Conservation (phyloP, 2,329 filamentous ascomycete genomes). For the Pseudogymnoascus sp. region DNA sequence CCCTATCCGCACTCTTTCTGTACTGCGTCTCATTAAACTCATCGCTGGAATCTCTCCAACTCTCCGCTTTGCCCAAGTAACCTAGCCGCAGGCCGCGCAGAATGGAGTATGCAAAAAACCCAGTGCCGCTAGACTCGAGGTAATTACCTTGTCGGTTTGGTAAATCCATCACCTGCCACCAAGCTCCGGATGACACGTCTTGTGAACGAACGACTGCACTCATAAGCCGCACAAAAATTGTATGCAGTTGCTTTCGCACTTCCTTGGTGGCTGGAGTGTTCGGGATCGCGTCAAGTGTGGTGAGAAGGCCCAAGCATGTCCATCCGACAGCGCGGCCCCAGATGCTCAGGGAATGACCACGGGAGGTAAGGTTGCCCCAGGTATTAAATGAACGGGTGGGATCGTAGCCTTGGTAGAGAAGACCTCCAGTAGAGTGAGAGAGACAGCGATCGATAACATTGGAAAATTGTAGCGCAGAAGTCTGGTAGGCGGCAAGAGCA, state of each 20-base stretch:
- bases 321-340: slow-evolving; percentile 12
- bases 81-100: slow-evolving; percentile 32
- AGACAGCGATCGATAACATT: not conserved
- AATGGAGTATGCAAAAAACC: slow-evolving; percentile 34
- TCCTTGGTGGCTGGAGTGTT: not conserved
- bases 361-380: slow-evolving; percentile 7
- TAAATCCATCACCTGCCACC: slow-evolving; percentile 29
- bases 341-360: not conserved
- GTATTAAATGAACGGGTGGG: not conserved
- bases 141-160: slow-evolving; percentile 28
- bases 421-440: not conserved
- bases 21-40: not conserved
- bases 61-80: slow-evolving; percentile 21
- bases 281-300: slow-evolving; percentile 1
- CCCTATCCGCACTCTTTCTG: slow-evolving; percentile 14
- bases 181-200: slow-evolving; percentile 29
- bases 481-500: not conserved
- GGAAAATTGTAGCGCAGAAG: not conserved
- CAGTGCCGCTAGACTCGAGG: slow-evolving; percentile 32
- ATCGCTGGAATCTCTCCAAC: slow-evolving; percentile 10
- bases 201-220: not conserved
- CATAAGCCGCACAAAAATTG: not conserved
- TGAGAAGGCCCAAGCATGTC: slow-evolving; percentile 1
- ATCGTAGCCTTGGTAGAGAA: slow-evolving; percentile 11
- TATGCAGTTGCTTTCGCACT: not conserved